Base-by-base conservation (phyloP, 768 basidiomycete species). In the Boletales sp. region DNA sequence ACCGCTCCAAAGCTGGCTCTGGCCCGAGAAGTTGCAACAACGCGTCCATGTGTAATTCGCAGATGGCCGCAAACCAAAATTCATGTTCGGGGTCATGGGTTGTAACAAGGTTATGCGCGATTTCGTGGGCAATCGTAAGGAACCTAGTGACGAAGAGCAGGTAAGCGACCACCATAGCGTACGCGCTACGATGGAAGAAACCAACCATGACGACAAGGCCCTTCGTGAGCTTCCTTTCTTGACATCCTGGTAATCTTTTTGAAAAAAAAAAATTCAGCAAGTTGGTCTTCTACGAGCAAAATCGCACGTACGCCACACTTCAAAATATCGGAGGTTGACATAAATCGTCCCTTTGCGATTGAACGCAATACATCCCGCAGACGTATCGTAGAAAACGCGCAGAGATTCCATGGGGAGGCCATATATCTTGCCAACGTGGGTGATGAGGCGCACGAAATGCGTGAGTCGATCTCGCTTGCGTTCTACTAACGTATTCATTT, bases 31-130 rank as follows among this genome's bases (percentile, higher is more conserved):
- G 6, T 19, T 52, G 62, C 14, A 60, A 69, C 17, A 83, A 68
- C 8, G 63, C 54, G 39, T 69, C 54, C 21, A 84, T 60, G 63
- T 76, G 74, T 40, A 73, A 77, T 68, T 94, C 89, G 55, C 87
- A 87, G 24, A 95, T 86, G 3, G 86, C 83, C 30, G 90, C 87
- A 59, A 94, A 92, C 68, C 90, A 95, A 65, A 95, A 95, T 53
- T 90, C 90, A 58, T 94, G 92, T 58, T 91, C 84, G 1, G 88
- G 81, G 64, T 94, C 89, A 57, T 94, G 93, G 0, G 78, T 79
- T 32, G 81, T 75, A 4, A 90, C 85, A 1, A 94, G 69, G 59
- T 94, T 95, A 67, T 95, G 93, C 8, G 89, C 89, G 54, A 91
- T 87, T 61, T 91, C 91, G 63, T 94, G 93, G 0, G 93, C 92